Conservation (phyloP, 495 filamentous ascomycete genomes). For the Aspergillus taichungensis region DNA sequence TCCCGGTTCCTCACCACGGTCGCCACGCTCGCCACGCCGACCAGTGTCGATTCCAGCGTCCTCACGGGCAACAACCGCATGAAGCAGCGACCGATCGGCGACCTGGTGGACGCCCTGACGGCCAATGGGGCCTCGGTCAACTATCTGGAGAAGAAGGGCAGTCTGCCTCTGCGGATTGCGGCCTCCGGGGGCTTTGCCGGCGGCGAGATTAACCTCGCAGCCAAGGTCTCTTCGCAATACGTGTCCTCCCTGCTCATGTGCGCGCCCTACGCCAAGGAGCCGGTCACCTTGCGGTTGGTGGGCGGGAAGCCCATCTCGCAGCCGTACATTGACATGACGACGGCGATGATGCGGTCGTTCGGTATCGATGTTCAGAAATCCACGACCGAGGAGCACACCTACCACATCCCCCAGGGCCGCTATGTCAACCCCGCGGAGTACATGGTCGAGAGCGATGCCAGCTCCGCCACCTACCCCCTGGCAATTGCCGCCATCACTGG, state of each 20-base stretch:
- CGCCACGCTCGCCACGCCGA: constrained; percentile 68
- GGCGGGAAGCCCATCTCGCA: constrained; percentile 95
- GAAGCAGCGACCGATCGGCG: constrained; percentile 89
- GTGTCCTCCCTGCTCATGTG: constrained; percentile 96
- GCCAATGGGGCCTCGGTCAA: constrained; percentile 75
- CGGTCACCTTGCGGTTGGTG: constrained; percentile 80
- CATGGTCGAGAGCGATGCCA: constrained; percentile 92
- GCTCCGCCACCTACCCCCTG: constrained; percentile 93
- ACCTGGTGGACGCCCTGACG: constrained; percentile 85
- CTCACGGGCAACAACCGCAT: constrained; percentile 93
- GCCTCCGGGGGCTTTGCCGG: constrained; percentile 84
- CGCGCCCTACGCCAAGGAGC: constrained; percentile 89
- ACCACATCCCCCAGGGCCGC: constrained; percentile 79
- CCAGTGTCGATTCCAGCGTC: constrained; percentile 55
- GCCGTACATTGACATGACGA: constrained; percentile 98
- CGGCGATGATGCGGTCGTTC: constrained; percentile 93
- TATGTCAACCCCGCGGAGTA: constrained; percentile 86
- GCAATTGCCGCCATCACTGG: constrained; percentile 92
- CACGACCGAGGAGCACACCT: constrained; percentile 71
- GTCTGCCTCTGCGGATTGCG: constrained; percentile 74
- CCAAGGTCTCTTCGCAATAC: constrained; percentile 94
- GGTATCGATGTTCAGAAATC: constrained; percentile 73
- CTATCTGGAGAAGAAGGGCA: constrained; percentile 69
- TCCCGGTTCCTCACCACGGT: constrained; percentile 93
- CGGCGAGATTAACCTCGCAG: constrained; percentile 82